phyloP scores from a whole-genome alignment of 345 rosid genomes.

The Lagerstroemia speciosa region DNA sequence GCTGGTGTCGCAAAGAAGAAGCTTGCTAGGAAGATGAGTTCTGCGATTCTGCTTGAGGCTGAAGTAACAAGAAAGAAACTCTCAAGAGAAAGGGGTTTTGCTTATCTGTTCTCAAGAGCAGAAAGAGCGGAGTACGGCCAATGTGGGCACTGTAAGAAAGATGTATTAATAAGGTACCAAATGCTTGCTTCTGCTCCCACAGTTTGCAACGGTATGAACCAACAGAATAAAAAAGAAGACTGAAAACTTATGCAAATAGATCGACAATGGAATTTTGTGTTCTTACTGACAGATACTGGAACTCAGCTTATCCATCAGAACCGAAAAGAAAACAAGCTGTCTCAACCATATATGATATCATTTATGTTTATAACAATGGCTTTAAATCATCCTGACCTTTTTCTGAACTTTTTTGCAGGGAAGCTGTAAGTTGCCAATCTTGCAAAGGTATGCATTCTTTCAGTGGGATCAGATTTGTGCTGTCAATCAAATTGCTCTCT shows the following conservation, averaged over 20 bases:
- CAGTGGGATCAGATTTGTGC: not conserved
- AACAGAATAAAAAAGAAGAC: not conserved
- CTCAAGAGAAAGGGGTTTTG: slow-evolving; percentile 47
- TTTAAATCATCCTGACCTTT: not conserved
- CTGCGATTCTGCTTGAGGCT: slow-evolving; percentile 6
- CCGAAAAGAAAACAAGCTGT: not conserved
- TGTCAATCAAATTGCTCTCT: not conserved
- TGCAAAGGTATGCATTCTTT: slow-evolving; percentile 57
- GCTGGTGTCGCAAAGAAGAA: slow-evolving; percentile 14
- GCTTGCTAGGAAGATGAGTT: slow-evolving; percentile 7
- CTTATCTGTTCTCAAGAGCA: slow-evolving; percentile 69
- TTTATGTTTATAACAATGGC: not conserved
- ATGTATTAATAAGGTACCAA: slow-evolving; percentile 57
- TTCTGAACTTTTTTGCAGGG: slow-evolving; percentile 44
- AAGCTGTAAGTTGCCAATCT: slow-evolving; percentile 70
- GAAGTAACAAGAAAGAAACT: slow-evolving; percentile 21
- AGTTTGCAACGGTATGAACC: not conserved
- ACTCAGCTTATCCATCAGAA: not conserved
- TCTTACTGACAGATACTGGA: not conserved
- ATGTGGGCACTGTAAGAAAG: slow-evolving; percentile 79
- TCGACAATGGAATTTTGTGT: not conserved
- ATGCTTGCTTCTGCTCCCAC: not conserved
- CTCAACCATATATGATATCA: not conserved
- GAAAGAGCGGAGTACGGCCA: slow-evolving; percentile 54
- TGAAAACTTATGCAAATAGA: not conserved